These are phyloP conservation scores for Clavispora carvajalis DNA, from an alignment of 805 yeast genomes.

Conservation along the genomic window DNA sequence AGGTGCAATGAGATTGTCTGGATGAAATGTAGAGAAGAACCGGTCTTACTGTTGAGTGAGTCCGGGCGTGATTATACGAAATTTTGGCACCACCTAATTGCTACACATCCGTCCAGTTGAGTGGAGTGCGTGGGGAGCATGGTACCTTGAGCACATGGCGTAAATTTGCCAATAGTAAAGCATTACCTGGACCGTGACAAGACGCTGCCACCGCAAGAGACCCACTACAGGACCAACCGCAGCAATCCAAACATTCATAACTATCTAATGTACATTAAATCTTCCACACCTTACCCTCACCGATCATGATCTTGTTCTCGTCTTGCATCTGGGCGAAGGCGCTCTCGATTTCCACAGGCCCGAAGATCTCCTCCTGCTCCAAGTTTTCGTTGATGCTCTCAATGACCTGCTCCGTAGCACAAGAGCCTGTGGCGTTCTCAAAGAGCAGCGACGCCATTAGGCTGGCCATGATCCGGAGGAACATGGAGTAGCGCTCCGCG, in stretches of 20 bases:
- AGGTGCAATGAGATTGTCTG: too few relatives aligned
- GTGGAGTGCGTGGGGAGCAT: too few relatives aligned
- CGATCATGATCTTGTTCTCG: constrained; percentile 33
- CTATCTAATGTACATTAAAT: constrained; percentile 15
- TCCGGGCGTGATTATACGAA: too few relatives aligned
- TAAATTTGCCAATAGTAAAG: too few relatives aligned
- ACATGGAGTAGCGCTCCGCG: constrained; percentile 26
- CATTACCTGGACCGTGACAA: too few relatives aligned
- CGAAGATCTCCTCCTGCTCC: constrained; percentile 36
- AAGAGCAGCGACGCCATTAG: constrained; percentile 29
- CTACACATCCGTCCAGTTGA: too few relatives aligned
- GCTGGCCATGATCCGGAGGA: constrained; percentile 27
- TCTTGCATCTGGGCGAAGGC: constrained; percentile 30
- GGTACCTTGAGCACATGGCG: too few relatives aligned
- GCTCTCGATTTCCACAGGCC: constrained; percentile 23
- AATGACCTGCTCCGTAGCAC: constrained; percentile 27
- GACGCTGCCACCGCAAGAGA: too few relatives aligned
- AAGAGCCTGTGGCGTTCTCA: constrained; percentile 27
- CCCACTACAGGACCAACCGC: too few relatives aligned
- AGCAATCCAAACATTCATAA: neutral
- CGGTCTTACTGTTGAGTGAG: too few relatives aligned
- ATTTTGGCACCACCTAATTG: too few relatives aligned
- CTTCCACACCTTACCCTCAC: constrained; percentile 37
- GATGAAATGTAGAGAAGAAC: too few relatives aligned
- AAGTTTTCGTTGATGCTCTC: constrained; percentile 30